A percentile compares a stretch with the other conserved stretches of the same genome.
phyloP scores from a whole-genome alignment of 179 eudicot species.

The Spinacia oleracea region DNA sequence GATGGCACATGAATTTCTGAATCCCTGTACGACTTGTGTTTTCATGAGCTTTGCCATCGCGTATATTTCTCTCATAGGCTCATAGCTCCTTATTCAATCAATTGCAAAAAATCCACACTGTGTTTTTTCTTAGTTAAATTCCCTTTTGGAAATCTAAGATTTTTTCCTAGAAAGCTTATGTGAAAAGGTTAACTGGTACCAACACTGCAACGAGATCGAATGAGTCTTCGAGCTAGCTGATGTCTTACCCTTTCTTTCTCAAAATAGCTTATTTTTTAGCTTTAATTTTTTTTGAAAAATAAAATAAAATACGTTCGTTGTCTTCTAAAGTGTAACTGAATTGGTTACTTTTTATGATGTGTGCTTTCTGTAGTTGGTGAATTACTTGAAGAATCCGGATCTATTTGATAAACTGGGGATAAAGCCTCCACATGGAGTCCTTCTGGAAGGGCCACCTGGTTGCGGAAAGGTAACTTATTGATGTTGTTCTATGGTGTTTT shows the following conservation, averaged over 20 bases:
- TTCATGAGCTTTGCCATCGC: neutral
- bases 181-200: neutral
- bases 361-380: conserved; percentile 60
- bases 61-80: neutral
- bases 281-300: too few relatives aligned
- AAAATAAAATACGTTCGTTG: neutral
- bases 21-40: neutral
- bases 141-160: neutral
- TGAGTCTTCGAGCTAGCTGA: neutral
- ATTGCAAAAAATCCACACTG: neutral
- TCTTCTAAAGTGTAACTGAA: neutral
- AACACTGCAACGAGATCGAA: neutral
- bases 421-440: conserved; percentile 97
- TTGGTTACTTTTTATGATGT: conserved; percentile 9
- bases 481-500: conserved; percentile 21
- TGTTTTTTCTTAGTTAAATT: neutral
- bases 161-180: neutral
- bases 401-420: conserved; percentile 90
- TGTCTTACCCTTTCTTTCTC: neutral
- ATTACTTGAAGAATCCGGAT: conserved; percentile 89
- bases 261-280: too few relatives aligned
- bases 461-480: conserved; percentile 78
- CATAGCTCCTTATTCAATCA: neutral
- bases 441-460: conserved; percentile 96
- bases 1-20: neutral